These are phyloP conservation scores for Solanum peruvianum DNA, from an alignment of 257 asterid genomes.

Conservation along the genomic window DNA sequence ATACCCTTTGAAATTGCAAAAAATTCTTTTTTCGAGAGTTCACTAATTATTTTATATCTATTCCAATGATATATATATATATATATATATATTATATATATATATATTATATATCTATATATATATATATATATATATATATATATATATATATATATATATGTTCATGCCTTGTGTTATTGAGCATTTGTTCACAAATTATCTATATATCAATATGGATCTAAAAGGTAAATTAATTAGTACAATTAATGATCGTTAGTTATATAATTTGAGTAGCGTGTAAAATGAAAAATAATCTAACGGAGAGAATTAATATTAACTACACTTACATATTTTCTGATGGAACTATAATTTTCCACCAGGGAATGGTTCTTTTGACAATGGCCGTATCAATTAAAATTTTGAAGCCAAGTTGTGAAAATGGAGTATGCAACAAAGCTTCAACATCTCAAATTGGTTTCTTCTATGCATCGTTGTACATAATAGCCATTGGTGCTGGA, in stretches of 20 bases:
- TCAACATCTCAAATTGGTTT: constrained; percentile 42
- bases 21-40: not conserved
- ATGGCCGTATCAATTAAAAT: constrained; percentile 56
- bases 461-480: constrained; percentile 70
- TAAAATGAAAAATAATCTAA: no score
- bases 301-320: not conserved
- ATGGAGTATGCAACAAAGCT: constrained; percentile 68
- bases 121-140: no score
- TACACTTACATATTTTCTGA: not conserved
- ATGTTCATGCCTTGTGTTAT: not conserved
- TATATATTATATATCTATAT: no score
- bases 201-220: no score
- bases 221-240: no score
- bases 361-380: constrained; percentile 84
- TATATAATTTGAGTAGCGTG: not conserved
- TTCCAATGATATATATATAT: no score
- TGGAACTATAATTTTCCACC: not conserved
- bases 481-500: constrained; percentile 76
- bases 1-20: not conserved
- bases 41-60: not conserved
- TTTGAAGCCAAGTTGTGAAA: constrained; percentile 47
- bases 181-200: not conserved
- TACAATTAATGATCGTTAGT: no score
- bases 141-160: no score
- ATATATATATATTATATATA: no score